phyloP scores from a whole-genome alignment of 371 early-diverging fungal species.

The Mortierella sp. region DNA sequence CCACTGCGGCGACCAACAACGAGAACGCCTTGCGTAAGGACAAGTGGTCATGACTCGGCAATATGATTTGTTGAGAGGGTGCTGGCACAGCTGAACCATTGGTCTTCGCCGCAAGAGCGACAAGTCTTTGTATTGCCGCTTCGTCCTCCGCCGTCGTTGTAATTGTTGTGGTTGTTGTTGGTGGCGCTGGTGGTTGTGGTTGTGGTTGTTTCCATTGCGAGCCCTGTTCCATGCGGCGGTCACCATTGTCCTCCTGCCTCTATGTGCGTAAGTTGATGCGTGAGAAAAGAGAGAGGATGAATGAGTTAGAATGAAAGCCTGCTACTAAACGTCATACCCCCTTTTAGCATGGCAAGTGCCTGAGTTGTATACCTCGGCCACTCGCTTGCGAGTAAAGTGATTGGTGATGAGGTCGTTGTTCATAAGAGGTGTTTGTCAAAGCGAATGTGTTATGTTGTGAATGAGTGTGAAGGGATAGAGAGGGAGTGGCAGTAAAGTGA shows the following conservation, averaged over 20 bases:
- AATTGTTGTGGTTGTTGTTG: neutral
- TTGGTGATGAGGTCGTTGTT: constrained; percentile 10
- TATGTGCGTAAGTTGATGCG: neutral
- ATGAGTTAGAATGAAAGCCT: neutral
- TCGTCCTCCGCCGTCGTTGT: neutral
- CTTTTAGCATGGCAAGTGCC: neutral
- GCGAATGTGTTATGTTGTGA: neutral
- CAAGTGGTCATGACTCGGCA: neutral
- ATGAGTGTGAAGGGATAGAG: neutral
- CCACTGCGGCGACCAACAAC: neutral
- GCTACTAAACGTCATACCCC: neutral
- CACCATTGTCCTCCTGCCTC: too few species aligned
- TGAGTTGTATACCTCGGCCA: neutral
- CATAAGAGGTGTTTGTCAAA: neutral
- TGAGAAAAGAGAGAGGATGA: neutral
- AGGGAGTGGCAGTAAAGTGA: too few species aligned
- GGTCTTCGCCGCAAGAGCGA: neutral
- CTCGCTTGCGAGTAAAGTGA: neutral
- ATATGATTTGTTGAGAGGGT: neutral
- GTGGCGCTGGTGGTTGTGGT: neutral
- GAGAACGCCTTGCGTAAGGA: neutral
- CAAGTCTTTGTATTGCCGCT: neutral
- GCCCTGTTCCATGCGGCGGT: neutral
- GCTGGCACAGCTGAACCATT: neutral
- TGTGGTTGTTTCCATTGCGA: neutral